phyloP scores from a whole-genome alignment of 345 rosid species.

The Mangifera indica region DNA sequence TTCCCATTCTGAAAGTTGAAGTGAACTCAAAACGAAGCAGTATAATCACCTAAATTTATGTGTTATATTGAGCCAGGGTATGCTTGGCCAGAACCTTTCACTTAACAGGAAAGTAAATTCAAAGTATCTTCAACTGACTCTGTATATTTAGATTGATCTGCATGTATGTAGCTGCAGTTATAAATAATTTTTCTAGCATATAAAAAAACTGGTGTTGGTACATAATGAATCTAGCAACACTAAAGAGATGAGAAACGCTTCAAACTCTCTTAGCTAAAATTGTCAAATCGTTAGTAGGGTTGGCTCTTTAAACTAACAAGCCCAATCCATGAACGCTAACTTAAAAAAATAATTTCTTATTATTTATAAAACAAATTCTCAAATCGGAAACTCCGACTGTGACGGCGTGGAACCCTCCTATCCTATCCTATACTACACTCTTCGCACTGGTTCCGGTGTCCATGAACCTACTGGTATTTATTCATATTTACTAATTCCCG shows the following conservation, averaged over 20 bases:
- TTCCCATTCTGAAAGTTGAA: neutral
- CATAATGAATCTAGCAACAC: neutral
- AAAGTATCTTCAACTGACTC: neutral
- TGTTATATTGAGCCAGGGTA: neutral
- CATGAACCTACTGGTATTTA: conserved; percentile 34
- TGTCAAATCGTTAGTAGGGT: neutral
- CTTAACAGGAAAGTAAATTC: no score
- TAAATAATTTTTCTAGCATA: no score
- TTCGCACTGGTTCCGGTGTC: no score
- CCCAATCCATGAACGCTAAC: neutral
- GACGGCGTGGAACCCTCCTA: conserved; percentile 3
- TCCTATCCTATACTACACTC: neutral
- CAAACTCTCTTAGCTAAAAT: neutral
- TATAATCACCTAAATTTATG: neutral
- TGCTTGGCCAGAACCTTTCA: no score
- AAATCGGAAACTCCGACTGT: neutral
- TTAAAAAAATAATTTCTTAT: no score
- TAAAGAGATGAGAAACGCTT: neutral
- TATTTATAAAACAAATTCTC: no score
- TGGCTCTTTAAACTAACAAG: neutral
- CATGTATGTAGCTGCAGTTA: no score
- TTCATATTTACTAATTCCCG: neutral
- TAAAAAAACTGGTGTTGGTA: no score
- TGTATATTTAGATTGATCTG: no score
- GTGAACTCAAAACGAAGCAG: neutral